phyloP scores from a whole-genome alignment of 805 yeast genomes.

The Cyberlindnera samutprakarnensis region DNA sequence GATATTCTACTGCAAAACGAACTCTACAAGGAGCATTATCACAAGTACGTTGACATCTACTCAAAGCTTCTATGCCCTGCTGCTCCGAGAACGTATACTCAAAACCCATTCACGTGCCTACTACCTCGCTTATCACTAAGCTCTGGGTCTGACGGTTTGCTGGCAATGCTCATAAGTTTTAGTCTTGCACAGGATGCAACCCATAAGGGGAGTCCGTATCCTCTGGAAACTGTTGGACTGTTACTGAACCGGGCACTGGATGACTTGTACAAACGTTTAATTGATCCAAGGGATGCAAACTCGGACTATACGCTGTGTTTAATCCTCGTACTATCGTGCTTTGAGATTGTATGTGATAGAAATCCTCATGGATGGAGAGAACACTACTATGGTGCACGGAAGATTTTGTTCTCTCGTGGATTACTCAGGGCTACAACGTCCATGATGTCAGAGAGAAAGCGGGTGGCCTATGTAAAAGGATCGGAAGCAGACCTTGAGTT shows the following conservation, averaged over 20 bases:
- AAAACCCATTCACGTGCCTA: slow-evolving; percentile 58
- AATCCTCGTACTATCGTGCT: slow-evolving; percentile 50
- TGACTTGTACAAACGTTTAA: slow-evolving; percentile 45
- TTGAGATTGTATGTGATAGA: slow-evolving; percentile 38
- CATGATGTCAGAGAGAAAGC: slow-evolving; percentile 1
- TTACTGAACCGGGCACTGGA: slow-evolving; percentile 49
- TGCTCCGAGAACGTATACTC: slow-evolving; percentile 43
- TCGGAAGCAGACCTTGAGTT: slow-evolving; percentile 26
- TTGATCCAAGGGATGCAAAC: slow-evolving; percentile 43
- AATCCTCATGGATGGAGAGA: slow-evolving; percentile 47
- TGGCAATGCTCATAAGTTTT: slow-evolving; percentile 49
- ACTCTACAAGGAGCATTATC: slow-evolving; percentile 51
- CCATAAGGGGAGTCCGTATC: slow-evolving; percentile 14
- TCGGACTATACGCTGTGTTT: slow-evolving; percentile 64
- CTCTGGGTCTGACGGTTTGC: slow-evolving; percentile 42
- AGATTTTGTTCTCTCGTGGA: slow-evolving; percentile 49
- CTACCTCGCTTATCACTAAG: slow-evolving; percentile 64
- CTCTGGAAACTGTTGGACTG: slow-evolving; percentile 37
- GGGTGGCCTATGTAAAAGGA: slow-evolving; percentile 2
- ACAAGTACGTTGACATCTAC: slow-evolving; percentile 54
- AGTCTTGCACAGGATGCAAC: slow-evolving; percentile 33
- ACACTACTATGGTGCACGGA: slow-evolving; percentile 62
- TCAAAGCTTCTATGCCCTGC: slow-evolving; percentile 60
- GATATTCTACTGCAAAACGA: slow-evolving; percentile 54
- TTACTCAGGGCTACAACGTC: slow-evolving; percentile 25